phyloP scores from a whole-genome alignment of 2,329 filamentous ascomycete genomes.

The Curvularia sp. region DNA sequence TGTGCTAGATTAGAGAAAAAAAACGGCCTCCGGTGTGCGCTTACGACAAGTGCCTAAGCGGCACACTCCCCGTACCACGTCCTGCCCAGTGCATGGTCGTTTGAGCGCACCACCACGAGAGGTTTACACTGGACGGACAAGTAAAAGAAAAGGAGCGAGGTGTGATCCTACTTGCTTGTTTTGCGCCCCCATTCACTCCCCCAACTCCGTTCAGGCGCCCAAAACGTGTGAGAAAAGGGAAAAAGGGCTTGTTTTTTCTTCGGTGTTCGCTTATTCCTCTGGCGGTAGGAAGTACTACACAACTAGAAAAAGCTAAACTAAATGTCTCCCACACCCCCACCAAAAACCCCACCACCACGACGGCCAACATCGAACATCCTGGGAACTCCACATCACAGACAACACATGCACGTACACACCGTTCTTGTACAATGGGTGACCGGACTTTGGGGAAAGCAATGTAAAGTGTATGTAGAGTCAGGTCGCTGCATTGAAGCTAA shows the following conservation, averaged over 20 bases:
- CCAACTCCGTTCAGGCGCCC: not conserved
- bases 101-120: not conserved
- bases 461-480: not conserved
- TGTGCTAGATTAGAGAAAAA: not conserved
- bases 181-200: not conserved
- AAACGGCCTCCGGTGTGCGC: not conserved
- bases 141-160: not conserved
- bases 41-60: not conserved
- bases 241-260: not conserved
- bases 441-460: not conserved
- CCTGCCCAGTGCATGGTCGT: not conserved
- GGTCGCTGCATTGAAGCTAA: not conserved
- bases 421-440: not conserved
- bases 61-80: not conserved
- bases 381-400: not conserved
- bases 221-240: not conserved
- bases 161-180: not conserved
- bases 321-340: not conserved
- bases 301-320: not conserved
- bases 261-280: not conserved
- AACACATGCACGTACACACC: not conserved
- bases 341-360: too few species aligned
- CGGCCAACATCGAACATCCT: not conserved
- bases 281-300: too few species aligned
- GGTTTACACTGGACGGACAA: not conserved